phyloP scores from a whole-genome alignment of 192 early-diverging fungal species.

The Coemansia asiatica region DNA sequence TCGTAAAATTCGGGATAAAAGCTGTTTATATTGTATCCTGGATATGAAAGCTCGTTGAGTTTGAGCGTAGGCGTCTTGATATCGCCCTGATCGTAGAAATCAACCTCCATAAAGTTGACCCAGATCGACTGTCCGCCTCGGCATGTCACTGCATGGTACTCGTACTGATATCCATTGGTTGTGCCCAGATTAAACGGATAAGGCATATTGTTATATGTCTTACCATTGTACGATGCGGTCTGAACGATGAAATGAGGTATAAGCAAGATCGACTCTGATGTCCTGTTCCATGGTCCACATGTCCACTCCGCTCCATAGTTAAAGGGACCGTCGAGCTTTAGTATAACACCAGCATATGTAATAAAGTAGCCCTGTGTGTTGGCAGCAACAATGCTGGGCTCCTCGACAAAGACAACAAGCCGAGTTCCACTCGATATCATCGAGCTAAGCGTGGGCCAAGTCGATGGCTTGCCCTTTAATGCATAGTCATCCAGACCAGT shows the following conservation, averaged over 20 bases:
- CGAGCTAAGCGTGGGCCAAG: constrained; percentile 41
- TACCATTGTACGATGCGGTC: constrained; percentile 35
- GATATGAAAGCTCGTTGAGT: constrained; percentile 38
- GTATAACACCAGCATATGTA: constrained; percentile 23
- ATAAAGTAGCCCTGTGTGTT: constrained; percentile 44
- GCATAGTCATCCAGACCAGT: constrained; percentile 39
- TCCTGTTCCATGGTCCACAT: constrained; percentile 44
- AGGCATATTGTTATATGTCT: constrained; percentile 36
- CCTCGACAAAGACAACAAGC: constrained; percentile 53
- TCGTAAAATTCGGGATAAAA: constrained; percentile 51
- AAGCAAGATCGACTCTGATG: constrained; percentile 41
- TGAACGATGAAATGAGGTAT: constrained; percentile 53
- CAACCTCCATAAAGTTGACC: constrained; percentile 55
- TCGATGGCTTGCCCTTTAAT: constrained; percentile 28
- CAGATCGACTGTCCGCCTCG: constrained; percentile 53
- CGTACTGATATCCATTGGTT: constrained; percentile 48
- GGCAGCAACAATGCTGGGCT: constrained; percentile 27
- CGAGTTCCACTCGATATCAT: constrained; percentile 41
- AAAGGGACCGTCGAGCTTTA: constrained; percentile 43
- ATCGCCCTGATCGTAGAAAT: constrained; percentile 55
- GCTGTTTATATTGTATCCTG: constrained; percentile 23
- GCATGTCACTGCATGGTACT: constrained; percentile 42
- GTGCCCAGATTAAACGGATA: constrained; percentile 50
- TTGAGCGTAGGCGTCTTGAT: constrained; percentile 37
- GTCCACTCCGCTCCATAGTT: constrained; percentile 33